Evolutionary conservation across 768 basidiomycete species (phyloP), one percentile per base, ranked within the genome.

Genomic region (Galerina sulciceps): DNA sequence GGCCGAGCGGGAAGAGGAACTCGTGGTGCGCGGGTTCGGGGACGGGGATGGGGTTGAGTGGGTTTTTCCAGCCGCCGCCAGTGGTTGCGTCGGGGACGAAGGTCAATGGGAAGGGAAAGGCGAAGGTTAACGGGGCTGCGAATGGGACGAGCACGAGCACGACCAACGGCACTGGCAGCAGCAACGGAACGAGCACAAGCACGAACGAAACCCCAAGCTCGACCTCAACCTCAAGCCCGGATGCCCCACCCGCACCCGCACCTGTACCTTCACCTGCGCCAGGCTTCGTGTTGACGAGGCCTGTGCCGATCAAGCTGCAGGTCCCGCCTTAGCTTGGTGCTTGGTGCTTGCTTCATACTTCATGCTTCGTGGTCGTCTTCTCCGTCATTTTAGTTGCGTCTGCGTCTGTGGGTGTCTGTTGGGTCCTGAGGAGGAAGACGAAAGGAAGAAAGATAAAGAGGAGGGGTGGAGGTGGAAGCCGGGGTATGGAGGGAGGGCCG

Each of bases 11-110:
- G 59, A 75, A 31, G 26, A 4, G 83, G 42, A 79, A 79, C 55
- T 85, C 83, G 49, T 85, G 83, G 83, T 80, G 73, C 49, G 72
- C 76, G 2, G 53, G 59, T 18, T 57, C 63, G 58, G 44, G 46
- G 10, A 22, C 36, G 48, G 48, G 31, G 40, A n/a, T 50, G 15
- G 43, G 37, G 37, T 15, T 40, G 46, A 14, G 4, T 47, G 55
- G 43, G 37, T 11, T 55, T 10, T 54, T 57, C 41, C 52, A 17
- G 8, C 8, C 15, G 22, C 10, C 15, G 5, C 41, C 41, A 43
- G 6, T 38, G 8, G 49, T 18, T 1, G 17, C 17, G 9, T 20
- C 11, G 13, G 14, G 42, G 17, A 20, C 14, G 34, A 20, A n/a
- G 4, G 48, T 15, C 15, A 36, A 49, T 31, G 47, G 20, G 22